Conservation (phyloP, 2,329 filamentous ascomycete genomes). For the Didymella keratinophila region DNA sequence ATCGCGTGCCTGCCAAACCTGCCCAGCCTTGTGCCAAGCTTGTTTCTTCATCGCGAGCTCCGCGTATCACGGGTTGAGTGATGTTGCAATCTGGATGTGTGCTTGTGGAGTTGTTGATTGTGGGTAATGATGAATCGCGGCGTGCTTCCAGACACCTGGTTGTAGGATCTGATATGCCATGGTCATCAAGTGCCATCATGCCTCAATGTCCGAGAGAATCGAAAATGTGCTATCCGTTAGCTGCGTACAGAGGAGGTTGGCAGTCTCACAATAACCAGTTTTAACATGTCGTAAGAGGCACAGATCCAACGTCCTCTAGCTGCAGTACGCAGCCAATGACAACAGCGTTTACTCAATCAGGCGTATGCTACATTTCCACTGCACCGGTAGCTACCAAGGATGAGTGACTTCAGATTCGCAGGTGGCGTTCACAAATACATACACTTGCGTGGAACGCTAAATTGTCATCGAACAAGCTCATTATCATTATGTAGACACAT, state of each 20-base stretch:
- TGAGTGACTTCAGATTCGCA: constrained; percentile 7
- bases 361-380: neutral
- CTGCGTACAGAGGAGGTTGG: neutral
- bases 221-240: neutral
- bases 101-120: constrained; percentile 5
- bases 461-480: constrained; percentile 1
- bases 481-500: constrained; percentile 25
- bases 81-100: constrained; percentile 2
- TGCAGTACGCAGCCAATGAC: neutral
- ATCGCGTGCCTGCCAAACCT: constrained; percentile 6
- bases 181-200: neutral
- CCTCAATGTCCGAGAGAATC: neutral
- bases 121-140: constrained; percentile 6
- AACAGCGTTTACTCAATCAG: neutral
- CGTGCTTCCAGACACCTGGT: constrained; percentile 15
- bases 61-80: neutral
- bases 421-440: neutral
- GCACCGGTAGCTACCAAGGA: neutral
- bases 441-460: neutral
- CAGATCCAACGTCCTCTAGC: neutral
- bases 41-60: neutral
- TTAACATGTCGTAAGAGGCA: constrained; percentile 2
- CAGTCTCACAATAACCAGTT: neutral
- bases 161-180: constrained; percentile 5
- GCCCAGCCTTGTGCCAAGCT: constrained; percentile 18